Base-by-base conservation (phyloP, 768 basidiomycete species). In the Mycena amicta region DNA sequence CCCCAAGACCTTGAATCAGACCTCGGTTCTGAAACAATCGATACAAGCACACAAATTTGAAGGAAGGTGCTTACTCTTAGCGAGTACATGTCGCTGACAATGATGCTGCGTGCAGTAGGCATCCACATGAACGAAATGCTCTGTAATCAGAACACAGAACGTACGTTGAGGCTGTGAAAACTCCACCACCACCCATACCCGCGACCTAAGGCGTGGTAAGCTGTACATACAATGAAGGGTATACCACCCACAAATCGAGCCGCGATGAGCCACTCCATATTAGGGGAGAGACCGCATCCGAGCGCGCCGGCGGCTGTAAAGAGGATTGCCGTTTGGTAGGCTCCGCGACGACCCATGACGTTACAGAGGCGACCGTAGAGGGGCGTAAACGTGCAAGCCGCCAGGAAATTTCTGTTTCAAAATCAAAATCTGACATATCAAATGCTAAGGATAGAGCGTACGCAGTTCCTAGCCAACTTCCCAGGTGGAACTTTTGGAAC, bases 331-430 rank as follows among this genome's bases (percentile, higher is more conserved):
- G 76, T 74, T 54, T 85, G 87, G 63, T 85, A 86, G 6, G 90
- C 90, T 31, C 81, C 83, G 60, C 83, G 78, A 25, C 91, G 78
- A 12, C 91, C 91, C 71, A 92, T 68, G 15, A 89, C 87, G 69
- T 90, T 85, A 67, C 84, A 89, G n/a, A 93, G 73, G n/a, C 90
- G 84, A 37, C 91, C 91, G 68, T 93, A 93, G 4, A 93, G 76
- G 0, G 90, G 91, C 1, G 90, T 92, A 63, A 93, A 92, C 0
- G 90, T 90, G 71, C 88, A 90, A 13, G 83, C 89, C 12, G 91
- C 88, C 20, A 93, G 80, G 8, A 93, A 73, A 69, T 89, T 92
- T 5, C 89, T 91, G 61, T 8, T 37, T 18, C 6, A n/a, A 13
- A 45, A n/a, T 45, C 8, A 45, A 45, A 8, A 28, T 27, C 47